Conservation (phyloP, 1,139 yeast species). For the Suhomyces coccinellae region DNA sequence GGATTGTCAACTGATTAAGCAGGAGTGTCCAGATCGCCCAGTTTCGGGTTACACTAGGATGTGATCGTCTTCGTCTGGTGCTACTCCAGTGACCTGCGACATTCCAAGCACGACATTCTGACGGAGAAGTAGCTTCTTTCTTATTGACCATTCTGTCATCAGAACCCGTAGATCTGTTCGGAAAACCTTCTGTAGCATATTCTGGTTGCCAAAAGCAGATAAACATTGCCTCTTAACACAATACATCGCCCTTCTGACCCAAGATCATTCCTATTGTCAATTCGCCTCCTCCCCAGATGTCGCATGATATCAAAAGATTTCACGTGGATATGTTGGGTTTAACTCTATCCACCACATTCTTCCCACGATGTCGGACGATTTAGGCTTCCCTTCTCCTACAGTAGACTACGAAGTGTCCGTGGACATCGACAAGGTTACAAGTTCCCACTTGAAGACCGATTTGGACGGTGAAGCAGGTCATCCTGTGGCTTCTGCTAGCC, state of each 20-base stretch:
- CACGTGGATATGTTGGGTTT: slow-evolving; percentile 2
- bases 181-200: not conserved
- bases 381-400: slow-evolving; percentile 10
- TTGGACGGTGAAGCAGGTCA: not conserved
- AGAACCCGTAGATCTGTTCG: too few species aligned
- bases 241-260: too few species aligned
- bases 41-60: too few species aligned
- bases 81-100: not conserved
- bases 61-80: too few species aligned
- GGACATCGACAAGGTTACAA: not conserved
- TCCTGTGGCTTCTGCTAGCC: slow-evolving; percentile 4
- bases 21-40: too few species aligned
- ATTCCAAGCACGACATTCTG: not conserved
- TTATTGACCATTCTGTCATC: too few species aligned
- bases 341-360: not conserved
- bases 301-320: slow-evolving; percentile 1
- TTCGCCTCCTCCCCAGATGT: slow-evolving; percentile 1
- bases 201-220: not conserved
- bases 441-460: not conserved
- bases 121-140: not conserved
- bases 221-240: not conserved
- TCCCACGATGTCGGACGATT: slow-evolving; percentile 11
- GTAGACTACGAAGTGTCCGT: slow-evolving; percentile 10
- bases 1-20: too few species aligned
- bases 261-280: not conserved